Percentiles rank a stretch among this genome's conserved stretches.
These are phyloP conservation scores for Hordeum vulgare DNA, from an alignment of 176 grass and related monocot species.

Conservation along the genomic window DNA sequence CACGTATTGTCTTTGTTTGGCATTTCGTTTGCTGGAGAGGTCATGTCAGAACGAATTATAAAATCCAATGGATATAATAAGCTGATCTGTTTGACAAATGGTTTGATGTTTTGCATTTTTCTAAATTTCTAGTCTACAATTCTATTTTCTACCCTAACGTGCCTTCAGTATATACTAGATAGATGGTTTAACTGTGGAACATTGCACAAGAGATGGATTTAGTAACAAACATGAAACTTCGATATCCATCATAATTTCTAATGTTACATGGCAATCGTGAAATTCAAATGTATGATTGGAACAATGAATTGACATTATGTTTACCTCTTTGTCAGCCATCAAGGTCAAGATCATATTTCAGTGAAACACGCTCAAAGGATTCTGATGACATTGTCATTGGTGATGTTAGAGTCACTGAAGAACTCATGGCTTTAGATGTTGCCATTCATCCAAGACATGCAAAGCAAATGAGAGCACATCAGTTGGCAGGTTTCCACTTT, in stretches of 20 bases:
- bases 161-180: neutral
- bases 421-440: slow-evolving; percentile 59
- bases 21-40: neutral
- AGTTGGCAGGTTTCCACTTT: slow-evolving; percentile 87
- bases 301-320: slow-evolving; percentile 20
- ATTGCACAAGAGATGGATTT: neutral
- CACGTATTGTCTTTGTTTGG: neutral
- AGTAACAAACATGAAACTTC: neutral
- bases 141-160: neutral
- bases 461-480: slow-evolving; percentile 80
- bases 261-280: neutral
- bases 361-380: slow-evolving; percentile 39
- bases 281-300: neutral
- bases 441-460: slow-evolving; percentile 87
- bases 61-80: neutral
- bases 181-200: neutral
- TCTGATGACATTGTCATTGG: slow-evolving; percentile 39
- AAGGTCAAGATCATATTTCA: slow-evolving; percentile 43
- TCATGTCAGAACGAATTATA: neutral
- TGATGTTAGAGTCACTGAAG: slow-evolving; percentile 52
- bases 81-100: neutral
- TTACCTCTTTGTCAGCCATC: slow-evolving; percentile 43
- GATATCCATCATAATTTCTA: neutral
- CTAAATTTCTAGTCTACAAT: neutral
- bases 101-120: neutral